Percentiles rank a stretch among this genome's conserved stretches.
Conservation (phyloP, 2,329 filamentous ascomycete species). For the Aspergillus pseudoviridinutans region DNA sequence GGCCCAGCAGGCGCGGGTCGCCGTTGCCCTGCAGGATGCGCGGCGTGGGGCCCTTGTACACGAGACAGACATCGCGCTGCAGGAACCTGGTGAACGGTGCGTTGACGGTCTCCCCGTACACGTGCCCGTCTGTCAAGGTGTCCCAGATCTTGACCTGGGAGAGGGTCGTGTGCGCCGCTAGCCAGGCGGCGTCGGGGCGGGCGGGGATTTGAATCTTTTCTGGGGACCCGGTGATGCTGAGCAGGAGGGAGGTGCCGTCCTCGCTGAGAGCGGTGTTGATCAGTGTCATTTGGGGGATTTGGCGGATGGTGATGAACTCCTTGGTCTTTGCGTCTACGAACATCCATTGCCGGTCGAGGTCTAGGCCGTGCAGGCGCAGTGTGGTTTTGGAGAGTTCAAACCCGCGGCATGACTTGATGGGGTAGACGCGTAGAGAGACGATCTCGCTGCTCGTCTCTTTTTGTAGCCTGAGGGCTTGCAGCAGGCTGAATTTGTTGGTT, state of each 20-base stretch:
- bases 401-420: conserved; percentile 64
- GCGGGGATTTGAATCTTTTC: conserved; percentile 51
- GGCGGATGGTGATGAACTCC: conserved; percentile 61
- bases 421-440: conserved; percentile 53
- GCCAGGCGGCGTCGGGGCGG: conserved; percentile 52
- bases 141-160: conserved; percentile 56
- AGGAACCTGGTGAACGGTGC: conserved; percentile 54
- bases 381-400: conserved; percentile 51
- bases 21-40: conserved; percentile 56
- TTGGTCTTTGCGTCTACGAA: conserved; percentile 52
- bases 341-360: conserved; percentile 65
- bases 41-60: conserved; percentile 59
- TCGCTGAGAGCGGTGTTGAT: conserved; percentile 52
- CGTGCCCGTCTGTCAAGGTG: conserved; percentile 53
- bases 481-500: conserved; percentile 4
- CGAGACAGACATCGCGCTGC: conserved; percentile 51
- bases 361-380: conserved; percentile 54
- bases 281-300: conserved; percentile 59
- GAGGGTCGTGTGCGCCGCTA: conserved; percentile 50
- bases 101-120: conserved; percentile 52
- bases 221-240: conserved; percentile 44
- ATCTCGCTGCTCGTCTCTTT: conserved; percentile 26
- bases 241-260: conserved; percentile 43
- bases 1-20: conserved; percentile 51
- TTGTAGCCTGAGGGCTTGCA: conserved; percentile 12